These are phyloP conservation scores for Puccinellia tenuiflora DNA, from an alignment of 176 grass and related monocot species.

Conservation along the genomic window DNA sequence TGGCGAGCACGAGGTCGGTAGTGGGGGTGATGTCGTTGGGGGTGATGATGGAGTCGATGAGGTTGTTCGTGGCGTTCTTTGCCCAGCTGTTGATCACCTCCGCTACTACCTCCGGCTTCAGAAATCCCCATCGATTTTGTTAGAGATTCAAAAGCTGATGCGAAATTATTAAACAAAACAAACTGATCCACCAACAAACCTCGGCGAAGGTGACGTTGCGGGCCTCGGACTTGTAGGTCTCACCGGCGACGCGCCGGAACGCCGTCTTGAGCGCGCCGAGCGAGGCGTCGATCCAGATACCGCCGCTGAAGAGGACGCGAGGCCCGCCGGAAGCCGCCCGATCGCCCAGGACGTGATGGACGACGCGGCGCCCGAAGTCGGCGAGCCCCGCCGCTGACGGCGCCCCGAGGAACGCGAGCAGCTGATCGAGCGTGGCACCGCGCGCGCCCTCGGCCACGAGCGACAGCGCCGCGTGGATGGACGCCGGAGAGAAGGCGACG, in stretches of 20 bases:
- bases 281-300: neutral
- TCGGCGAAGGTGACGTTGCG: neutral
- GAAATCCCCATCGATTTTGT: neutral
- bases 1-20: neutral
- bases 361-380: neutral
- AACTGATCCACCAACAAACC: neutral
- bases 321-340: neutral
- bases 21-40: neutral
- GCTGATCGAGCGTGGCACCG: constrained; percentile 1
- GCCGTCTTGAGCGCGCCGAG: neutral
- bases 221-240: neutral
- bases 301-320: constrained; percentile 1
- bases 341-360: neutral
- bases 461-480: constrained; percentile 9
- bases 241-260: neutral
- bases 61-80: constrained; percentile 8
- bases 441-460: neutral
- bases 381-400: neutral
- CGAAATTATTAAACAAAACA: neutral
- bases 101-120: neutral
- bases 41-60: neutral
- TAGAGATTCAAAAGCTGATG: neutral
- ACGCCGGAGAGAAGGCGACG: neutral
- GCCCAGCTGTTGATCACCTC: neutral
- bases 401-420: constrained; percentile 7